phyloP scores from a whole-genome alignment of 306 rosid genomes.

The Rubus idaeus region DNA sequence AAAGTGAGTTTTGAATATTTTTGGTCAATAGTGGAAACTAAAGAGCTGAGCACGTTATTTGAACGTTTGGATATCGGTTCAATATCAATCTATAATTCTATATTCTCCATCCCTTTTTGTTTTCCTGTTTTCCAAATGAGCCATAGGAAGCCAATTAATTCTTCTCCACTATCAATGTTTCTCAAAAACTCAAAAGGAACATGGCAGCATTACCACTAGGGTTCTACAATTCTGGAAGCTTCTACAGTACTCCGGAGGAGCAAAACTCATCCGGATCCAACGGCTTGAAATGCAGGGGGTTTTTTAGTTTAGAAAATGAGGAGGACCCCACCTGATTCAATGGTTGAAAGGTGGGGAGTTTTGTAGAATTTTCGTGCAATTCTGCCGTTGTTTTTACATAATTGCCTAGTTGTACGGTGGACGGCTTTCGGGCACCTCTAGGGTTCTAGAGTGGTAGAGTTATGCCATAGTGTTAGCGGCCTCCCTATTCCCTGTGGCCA shows the following conservation, averaged over 20 bases:
- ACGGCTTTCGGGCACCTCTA: not conserved
- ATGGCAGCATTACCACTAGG: not conserved
- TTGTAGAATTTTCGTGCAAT: too few relatives aligned
- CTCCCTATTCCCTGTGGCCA: not conserved
- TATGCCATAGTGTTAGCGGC: not conserved
- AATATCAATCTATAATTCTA: not conserved
- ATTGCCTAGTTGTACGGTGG: too few relatives aligned
- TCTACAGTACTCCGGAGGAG: too few relatives aligned
- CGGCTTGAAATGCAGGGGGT: too few relatives aligned
- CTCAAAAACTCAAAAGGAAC: not conserved
- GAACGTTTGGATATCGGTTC: constrained; percentile 24
- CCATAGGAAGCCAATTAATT: not conserved
- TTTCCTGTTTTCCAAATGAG: not conserved
- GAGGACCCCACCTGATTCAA: too few relatives aligned
- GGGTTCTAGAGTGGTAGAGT: too few relatives aligned
- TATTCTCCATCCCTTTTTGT: not conserved
- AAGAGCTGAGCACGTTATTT: not conserved
- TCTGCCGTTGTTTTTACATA: not conserved
- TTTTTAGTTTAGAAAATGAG: too few relatives aligned
- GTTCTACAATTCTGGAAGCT: too few relatives aligned
- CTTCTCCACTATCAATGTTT: not conserved
- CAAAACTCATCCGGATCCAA: too few relatives aligned
- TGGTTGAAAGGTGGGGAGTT: too few relatives aligned
- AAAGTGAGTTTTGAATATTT: constrained; percentile 11
- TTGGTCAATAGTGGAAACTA: constrained; percentile 7